These are phyloP conservation scores for Ustilago nuda DNA, from an alignment of 1,284 basidiomycete genomes.

Conservation along the genomic window DNA sequence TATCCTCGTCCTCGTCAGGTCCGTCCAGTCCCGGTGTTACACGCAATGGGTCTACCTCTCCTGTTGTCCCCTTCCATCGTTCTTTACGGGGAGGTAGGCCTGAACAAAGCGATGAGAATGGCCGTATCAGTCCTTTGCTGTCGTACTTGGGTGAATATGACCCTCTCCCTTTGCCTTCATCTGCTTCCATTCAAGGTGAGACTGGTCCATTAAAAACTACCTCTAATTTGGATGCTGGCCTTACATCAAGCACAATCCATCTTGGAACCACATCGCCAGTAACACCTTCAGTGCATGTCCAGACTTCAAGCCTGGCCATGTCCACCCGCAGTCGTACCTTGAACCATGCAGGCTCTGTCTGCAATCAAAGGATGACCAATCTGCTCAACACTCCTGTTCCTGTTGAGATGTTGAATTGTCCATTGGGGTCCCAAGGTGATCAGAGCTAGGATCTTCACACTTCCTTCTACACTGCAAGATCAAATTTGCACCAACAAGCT, in stretches of 20 bases:
- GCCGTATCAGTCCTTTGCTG: constrained; percentile 34
- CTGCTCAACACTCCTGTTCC: constrained; percentile 36
- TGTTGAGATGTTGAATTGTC: constrained; percentile 4
- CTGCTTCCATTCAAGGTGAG: constrained; percentile 24
- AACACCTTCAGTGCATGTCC: constrained; percentile 24
- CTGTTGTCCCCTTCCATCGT: constrained; percentile 34
- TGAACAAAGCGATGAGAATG: constrained; percentile 44
- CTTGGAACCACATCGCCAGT: constrained; percentile 25
- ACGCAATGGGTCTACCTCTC: constrained; percentile 42
- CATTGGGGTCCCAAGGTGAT: background rate
- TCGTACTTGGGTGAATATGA: constrained; percentile 45
- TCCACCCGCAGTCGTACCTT: constrained; percentile 47
- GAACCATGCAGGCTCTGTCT: constrained; percentile 28
- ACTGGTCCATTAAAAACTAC: constrained; percentile 16
- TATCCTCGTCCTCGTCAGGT: constrained; percentile 28
- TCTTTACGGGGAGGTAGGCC: constrained; percentile 31
- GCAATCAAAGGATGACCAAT: constrained; percentile 32
- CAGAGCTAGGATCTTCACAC: constrained; percentile 6
- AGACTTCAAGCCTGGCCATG: constrained; percentile 44
- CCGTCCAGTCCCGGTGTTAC: constrained; percentile 33
- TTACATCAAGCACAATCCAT: constrained; percentile 34
- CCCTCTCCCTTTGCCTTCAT: constrained; percentile 21
- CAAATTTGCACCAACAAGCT: constrained; percentile 2
- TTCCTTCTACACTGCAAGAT: constrained; percentile 11
- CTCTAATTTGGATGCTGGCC: constrained; percentile 11